Conservation (phyloP, 768 basidiomycete genomes). For the Mycena vulgaris region DNA sequence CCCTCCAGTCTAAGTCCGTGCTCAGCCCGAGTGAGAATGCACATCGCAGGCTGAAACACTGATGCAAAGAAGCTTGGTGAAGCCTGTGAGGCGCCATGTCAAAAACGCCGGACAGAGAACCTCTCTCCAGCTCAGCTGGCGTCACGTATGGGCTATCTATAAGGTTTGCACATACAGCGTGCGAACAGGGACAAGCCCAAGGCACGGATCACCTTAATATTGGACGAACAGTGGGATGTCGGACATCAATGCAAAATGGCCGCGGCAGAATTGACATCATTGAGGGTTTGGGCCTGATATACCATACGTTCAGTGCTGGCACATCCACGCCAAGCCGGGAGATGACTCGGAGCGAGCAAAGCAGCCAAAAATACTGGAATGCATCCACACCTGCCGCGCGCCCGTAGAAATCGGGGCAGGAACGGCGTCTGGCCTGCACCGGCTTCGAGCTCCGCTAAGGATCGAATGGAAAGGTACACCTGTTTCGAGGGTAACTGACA, state of each 20-base stretch:
- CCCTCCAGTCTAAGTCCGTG: neutral
- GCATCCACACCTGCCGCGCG: neutral
- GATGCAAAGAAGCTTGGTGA: conserved; percentile 2
- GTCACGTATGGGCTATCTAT: too few species aligned
- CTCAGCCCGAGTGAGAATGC: conserved; percentile 15
- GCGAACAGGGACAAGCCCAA: too few species aligned
- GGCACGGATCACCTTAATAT: too few species aligned
- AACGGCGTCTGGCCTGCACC: neutral
- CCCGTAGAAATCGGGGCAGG: conserved; percentile 20
- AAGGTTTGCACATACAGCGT: too few species aligned
- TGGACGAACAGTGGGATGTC: too few species aligned
- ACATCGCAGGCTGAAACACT: conserved; percentile 17
- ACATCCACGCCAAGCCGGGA: neutral
- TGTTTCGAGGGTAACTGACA: conserved; percentile 23
- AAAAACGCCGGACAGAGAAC: neutral
- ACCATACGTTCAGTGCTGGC: neutral
- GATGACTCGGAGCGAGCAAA: conserved; percentile 8
- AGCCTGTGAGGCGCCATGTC: neutral
- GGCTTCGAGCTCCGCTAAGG: neutral
- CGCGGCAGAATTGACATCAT: too few species aligned
- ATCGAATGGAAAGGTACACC: neutral
- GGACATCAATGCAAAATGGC: too few species aligned
- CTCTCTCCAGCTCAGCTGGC: neutral
- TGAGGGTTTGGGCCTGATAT: neutral
- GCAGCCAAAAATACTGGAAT: conserved; percentile 3